Evolutionary conservation across 176 grass and related monocot species (phyloP).

Genomic region (barley (Hordeum vulgare)): DNA sequence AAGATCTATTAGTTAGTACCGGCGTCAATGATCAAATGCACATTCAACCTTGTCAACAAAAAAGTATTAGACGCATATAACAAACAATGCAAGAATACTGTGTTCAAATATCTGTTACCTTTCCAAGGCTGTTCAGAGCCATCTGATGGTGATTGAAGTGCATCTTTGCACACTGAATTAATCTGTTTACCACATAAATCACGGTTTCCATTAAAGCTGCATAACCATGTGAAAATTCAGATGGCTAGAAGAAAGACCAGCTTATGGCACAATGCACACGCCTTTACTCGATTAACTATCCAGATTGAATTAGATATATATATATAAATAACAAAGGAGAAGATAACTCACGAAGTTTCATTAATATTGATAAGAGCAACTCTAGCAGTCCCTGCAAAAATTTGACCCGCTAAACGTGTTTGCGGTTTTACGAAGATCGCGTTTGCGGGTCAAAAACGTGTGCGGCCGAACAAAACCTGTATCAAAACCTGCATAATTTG

Average conservation of each 20-base stretch:
- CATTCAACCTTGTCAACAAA: background rate
- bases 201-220: constrained; percentile 70
- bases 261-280: background rate
- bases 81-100: constrained; percentile 1
- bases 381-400: too few relatives aligned
- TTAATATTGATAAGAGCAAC: too few relatives aligned
- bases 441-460: too few relatives aligned
- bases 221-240: constrained; percentile 24
- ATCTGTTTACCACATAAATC: constrained; percentile 95
- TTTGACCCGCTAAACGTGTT: too few relatives aligned
- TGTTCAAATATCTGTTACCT: constrained; percentile 38
- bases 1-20: background rate
- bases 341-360: constrained; percentile 80
- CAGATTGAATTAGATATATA: constrained; percentile 14
- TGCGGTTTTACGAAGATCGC: too few relatives aligned
- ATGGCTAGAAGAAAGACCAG: background rate
- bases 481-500: too few relatives aligned
- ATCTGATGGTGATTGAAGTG: constrained; percentile 52
- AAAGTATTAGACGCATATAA: background rate
- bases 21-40: background rate
- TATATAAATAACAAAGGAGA: constrained; percentile 8
- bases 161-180: constrained; percentile 78
- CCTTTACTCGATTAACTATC: background rate
- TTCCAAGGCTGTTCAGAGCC: constrained; percentile 35
- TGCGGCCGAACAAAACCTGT: too few relatives aligned